Conservation (phyloP, 192 early-diverging fungal genomes). For the Gamsiella multidivaricata region DNA sequence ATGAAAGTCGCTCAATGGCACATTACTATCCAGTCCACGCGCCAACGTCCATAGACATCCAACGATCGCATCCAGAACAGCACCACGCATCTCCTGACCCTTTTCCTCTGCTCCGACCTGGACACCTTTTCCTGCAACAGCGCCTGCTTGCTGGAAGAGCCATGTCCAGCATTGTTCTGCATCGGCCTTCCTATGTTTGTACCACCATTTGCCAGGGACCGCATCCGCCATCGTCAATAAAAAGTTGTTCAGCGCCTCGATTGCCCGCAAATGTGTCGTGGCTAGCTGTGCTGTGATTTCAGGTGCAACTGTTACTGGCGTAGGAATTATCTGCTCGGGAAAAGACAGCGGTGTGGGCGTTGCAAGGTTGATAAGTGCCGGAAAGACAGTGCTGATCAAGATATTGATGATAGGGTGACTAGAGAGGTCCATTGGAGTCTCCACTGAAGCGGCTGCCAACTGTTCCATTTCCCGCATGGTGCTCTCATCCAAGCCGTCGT, state of each 20-base stretch:
- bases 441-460: constrained; percentile 50
- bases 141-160: constrained; percentile 68
- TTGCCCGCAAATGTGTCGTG: constrained; percentile 71
- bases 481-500: constrained; percentile 56
- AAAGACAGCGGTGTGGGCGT: constrained; percentile 63
- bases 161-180: constrained; percentile 66
- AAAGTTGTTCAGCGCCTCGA: constrained; percentile 83
- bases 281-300: constrained; percentile 63
- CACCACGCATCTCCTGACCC: constrained; percentile 64
- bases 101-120: constrained; percentile 60
- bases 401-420: constrained; percentile 58
- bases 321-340: constrained; percentile 52
- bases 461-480: constrained; percentile 57
- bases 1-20: constrained; percentile 59
- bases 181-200: constrained; percentile 59
- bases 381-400: constrained; percentile 61
- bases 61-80: constrained; percentile 72
- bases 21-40: constrained; percentile 69
- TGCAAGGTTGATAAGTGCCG: constrained; percentile 59
- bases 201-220: constrained; percentile 72
- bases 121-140: constrained; percentile 61
- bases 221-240: constrained; percentile 77
- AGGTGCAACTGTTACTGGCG: constrained; percentile 38
- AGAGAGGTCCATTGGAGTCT: constrained; percentile 55
- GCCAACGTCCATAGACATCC: constrained; percentile 84